Percentiles rank a stretch among this genome's conserved stretches.
Evolutionary conservation across 225 moss, liverwort and hornwort genomes (phyloP).

Genomic region (Asterella californica): DNA sequence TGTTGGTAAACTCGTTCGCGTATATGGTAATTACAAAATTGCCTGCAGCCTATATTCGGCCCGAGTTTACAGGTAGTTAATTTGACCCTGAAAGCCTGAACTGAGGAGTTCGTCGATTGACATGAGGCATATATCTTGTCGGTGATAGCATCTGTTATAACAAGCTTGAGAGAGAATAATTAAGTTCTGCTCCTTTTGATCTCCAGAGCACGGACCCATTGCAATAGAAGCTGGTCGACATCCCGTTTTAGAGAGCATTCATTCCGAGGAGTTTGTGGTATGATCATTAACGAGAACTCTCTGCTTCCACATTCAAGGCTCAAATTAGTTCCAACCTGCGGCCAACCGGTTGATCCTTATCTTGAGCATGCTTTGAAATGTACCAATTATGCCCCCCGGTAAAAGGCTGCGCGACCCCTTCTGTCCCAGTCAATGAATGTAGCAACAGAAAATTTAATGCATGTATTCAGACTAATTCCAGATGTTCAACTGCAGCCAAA

Average conservation of each 20-base stretch:
- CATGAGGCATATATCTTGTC: background rate
- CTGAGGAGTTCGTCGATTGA: background rate
- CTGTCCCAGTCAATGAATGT: background rate
- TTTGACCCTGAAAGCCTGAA: background rate
- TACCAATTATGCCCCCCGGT: background rate
- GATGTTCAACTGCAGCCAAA: slow-evolving; percentile 53
- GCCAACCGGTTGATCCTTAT: background rate
- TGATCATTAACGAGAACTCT: background rate
- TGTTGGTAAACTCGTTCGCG: slow-evolving; percentile 95
- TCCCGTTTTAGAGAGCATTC: slow-evolving; percentile 69
- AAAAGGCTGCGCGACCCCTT: background rate
- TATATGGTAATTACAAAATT: slow-evolving; percentile 58
- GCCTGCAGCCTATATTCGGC: slow-evolving; percentile 58
- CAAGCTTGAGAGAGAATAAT: background rate
- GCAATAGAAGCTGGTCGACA: slow-evolving; percentile 95
- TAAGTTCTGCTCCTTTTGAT: background rate
- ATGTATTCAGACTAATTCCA: background rate
- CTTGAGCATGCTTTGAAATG: background rate
- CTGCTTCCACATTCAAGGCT: background rate
- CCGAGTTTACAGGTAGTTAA: slow-evolving; percentile 74
- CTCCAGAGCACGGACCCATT: slow-evolving; percentile 72
- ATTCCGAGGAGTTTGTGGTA: slow-evolving; percentile 79
- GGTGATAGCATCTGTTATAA: background rate
- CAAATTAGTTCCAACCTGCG: background rate
- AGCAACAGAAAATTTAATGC: background rate